Base-by-base conservation (phyloP, 768 basidiomycete species). In the Punctularia strigosozonata region DNA sequence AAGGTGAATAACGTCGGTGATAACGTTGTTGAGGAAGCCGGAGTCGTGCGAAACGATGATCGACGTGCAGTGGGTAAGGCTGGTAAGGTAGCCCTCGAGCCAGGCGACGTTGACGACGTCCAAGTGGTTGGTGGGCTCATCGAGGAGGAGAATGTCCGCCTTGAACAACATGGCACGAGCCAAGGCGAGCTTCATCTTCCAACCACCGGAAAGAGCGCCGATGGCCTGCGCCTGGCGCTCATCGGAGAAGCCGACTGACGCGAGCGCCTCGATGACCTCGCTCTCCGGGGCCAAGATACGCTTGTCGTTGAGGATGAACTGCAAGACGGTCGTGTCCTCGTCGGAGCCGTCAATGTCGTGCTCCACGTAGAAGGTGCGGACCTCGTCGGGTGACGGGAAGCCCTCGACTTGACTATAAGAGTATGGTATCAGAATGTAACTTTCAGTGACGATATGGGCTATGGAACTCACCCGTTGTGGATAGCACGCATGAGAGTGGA, bases 171-270 rank as follows among this genome's bases (percentile, higher is more conserved):
- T 94, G 36, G 92, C 92, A 45, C 92, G 78, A 42, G 92, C 92
- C 44, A 97, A 77, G 28, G 92, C 92, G 46, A 97, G 81, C 75
- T 95, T 97, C 92, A 97, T 97, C 76, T 97, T 97, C 92, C 92
- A 95, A 70, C 92, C 92, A 75, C 92, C 92, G 31, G 92, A 97
- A 28, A 97, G 68, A 42, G 78, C 78, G 47, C 91, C 88, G 48
- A 95, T 95, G 28, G 88, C 64, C 45, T 84, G 71, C 47, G 64
- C 68, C 65, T 95, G 92, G 47, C 91, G 80, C 52, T 80, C 85
- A 44, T 81, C 85, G 46, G 64, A 75, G 75, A 97, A 97, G 46
- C 92, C 92, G 55, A 95, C 92, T 37, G 87, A 83, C 17, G 80
- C 75, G 41, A 97, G 80, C 38, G 85, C 86, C 58, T 78, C 73